A percentile compares a stretch with the other conserved stretches of the same genome.
phyloP scores from a whole-genome alignment of 257 asterid species.

The Solanum pimpinellifolium region DNA sequence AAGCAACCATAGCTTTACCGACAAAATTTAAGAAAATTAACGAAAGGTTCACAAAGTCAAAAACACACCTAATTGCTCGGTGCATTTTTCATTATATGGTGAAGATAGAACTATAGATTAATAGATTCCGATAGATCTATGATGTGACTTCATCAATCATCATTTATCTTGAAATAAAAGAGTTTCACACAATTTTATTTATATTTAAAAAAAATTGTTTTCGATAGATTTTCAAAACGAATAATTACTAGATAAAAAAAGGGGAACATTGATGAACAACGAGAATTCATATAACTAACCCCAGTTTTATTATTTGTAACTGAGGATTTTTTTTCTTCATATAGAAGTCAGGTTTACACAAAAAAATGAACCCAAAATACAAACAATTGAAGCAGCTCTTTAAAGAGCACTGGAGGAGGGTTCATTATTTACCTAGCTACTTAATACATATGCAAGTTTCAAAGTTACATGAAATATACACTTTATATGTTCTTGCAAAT shows the following conservation, averaged over 20 bases:
- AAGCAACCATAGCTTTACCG: not conserved
- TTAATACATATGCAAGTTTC: not conserved
- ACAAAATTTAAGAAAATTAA: not conserved
- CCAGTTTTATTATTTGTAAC: not conserved
- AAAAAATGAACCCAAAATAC: not conserved
- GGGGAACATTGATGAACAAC: not conserved
- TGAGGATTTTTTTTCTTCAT: not conserved
- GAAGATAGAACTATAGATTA: not conserved
- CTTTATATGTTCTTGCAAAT: not conserved
- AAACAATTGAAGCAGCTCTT: not conserved
- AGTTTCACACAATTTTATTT: accelerated
- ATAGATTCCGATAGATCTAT: not conserved
- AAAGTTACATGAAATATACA: not conserved
- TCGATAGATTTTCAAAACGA: not conserved
- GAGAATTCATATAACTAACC: not conserved
- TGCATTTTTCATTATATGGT: not conserved
- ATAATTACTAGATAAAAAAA: no score
- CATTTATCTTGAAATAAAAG: not conserved
- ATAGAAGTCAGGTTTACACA: not conserved
- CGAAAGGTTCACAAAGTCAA: not conserved
- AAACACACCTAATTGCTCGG: not conserved
- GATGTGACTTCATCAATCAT: not conserved
- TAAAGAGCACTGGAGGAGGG: not conserved
- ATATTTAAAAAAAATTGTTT: accelerated
- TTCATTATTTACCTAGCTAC: not conserved